Evolutionary conservation across 805 yeast species (phyloP).

Genomic region (Saturnispora bothae): DNA sequence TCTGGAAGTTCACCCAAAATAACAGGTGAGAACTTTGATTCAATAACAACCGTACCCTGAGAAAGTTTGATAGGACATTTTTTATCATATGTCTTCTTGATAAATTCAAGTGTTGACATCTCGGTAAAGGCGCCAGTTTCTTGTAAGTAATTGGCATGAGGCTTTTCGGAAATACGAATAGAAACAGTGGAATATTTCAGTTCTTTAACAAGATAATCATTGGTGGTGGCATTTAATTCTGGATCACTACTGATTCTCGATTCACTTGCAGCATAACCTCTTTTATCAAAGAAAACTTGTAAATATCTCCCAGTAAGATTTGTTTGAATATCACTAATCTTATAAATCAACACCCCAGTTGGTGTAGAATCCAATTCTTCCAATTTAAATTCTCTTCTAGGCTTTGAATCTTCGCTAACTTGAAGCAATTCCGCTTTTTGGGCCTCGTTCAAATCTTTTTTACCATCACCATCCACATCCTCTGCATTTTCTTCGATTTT

Average conservation of each 20-base stretch:
- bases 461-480: conserved; percentile 14
- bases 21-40: conserved; percentile 73
- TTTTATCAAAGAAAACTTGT: conserved; percentile 70
- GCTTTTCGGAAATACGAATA: conserved; percentile 51
- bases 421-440: conserved; percentile 13
- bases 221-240: conserved; percentile 36
- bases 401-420: conserved; percentile 24
- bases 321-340: conserved; percentile 49
- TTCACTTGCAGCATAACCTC: conserved; percentile 52
- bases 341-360: conserved; percentile 69
- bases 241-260: conserved; percentile 39
- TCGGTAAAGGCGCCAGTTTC: conserved; percentile 51
- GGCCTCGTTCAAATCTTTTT: conserved; percentile 24
- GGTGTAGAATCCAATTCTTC: conserved; percentile 46
- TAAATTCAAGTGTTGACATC: conserved; percentile 54
- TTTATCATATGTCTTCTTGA: conserved; percentile 52
- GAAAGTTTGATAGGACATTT: conserved; percentile 46
- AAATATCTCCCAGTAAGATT: conserved; percentile 46
- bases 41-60: conserved; percentile 40
- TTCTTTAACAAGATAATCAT: conserved; percentile 71
- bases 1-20: conserved; percentile 50
- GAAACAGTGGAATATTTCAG: conserved; percentile 52
- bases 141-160: conserved; percentile 42
- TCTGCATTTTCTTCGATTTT: conserved; percentile 24
- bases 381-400: conserved; percentile 43